Percentiles rank a stretch among this genome's conserved stretches.
phyloP scores from a whole-genome alignment of 352 stramenopile species.

The Pythium angustatum region DNA sequence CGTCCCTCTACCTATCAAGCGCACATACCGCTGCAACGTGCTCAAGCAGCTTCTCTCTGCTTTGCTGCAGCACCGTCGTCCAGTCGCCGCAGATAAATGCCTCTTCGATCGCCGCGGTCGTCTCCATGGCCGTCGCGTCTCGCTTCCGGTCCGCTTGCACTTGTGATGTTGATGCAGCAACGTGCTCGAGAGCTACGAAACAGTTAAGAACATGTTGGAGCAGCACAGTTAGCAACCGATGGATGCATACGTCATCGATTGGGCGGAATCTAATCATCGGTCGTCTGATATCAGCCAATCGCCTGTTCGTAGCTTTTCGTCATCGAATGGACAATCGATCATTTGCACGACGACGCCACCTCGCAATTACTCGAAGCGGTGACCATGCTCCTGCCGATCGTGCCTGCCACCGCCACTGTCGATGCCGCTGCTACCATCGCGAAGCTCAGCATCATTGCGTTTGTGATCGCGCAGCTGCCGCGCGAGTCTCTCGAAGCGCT shows the following conservation, averaged over 20 bases:
- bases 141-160: slow-evolving; percentile 10
- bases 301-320: slow-evolving; percentile 1
- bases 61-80: slow-evolving; percentile 51
- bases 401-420: slow-evolving; percentile 16
- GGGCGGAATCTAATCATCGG: slow-evolving; percentile 19
- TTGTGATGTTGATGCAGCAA: slow-evolving; percentile 20
- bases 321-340: slow-evolving; percentile 26
- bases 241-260: slow-evolving; percentile 29
- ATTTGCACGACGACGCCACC: no score
- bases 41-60: slow-evolving; percentile 24
- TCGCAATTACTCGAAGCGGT: no score
- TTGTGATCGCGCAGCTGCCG: slow-evolving; percentile 42
- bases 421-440: slow-evolving; percentile 24
- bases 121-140: slow-evolving; percentile 23
- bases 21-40: slow-evolving; percentile 3
- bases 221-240: slow-evolving; percentile 19
- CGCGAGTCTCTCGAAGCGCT: slow-evolving; percentile 31
- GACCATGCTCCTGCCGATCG: slow-evolving; percentile 37
- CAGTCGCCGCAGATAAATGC: slow-evolving; percentile 61
- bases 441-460: slow-evolving; percentile 50
- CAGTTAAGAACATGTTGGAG: no score
- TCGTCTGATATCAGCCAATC: slow-evolving; percentile 21
- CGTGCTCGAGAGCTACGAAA: neutral
- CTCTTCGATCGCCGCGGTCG: slow-evolving; percentile 52
- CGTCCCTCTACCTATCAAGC: neutral